These are phyloP conservation scores for Globisporangium recalcitrans DNA, from an alignment of 352 stramenopile species.

Conservation along the genomic window DNA sequence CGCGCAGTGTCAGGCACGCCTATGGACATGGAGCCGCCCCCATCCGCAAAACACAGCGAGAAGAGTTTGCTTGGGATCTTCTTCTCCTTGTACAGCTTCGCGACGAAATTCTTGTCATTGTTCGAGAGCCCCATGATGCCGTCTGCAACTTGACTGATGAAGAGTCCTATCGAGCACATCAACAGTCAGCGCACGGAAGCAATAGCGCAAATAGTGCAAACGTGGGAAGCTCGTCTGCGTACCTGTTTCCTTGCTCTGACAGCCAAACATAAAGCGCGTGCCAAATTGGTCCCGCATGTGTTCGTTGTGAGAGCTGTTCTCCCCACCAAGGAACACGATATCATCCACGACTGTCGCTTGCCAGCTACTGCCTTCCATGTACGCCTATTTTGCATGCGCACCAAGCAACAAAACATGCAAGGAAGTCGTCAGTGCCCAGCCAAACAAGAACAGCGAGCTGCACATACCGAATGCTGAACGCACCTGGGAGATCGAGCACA, in stretches of 20 bases:
- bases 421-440: background rate
- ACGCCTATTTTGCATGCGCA: slow-evolving; percentile 35
- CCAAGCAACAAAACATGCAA: background rate
- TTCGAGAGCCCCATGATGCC: slow-evolving; percentile 84
- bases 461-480: background rate
- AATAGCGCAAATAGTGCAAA: background rate
- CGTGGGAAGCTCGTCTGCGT: background rate
- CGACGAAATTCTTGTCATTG: slow-evolving; percentile 62
- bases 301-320: slow-evolving; percentile 39
- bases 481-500: slow-evolving; percentile 60
- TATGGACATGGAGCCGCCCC: slow-evolving; percentile 68
- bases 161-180: slow-evolving; percentile 34
- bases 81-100: slow-evolving; percentile 68
- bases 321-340: slow-evolving; percentile 69
- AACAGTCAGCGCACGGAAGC: background rate
- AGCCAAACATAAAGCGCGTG: slow-evolving; percentile 80
- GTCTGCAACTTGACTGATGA: slow-evolving; percentile 78
- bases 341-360: slow-evolving; percentile 76
- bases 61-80: slow-evolving; percentile 82
- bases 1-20: slow-evolving; percentile 41
- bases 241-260: slow-evolving; percentile 68
- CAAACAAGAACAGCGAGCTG: background rate
- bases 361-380: slow-evolving; percentile 86
- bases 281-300: slow-evolving; percentile 54
- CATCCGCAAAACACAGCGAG: slow-evolving; percentile 65